Percentiles rank a stretch among this genome's conserved stretches.
phyloP scores from a whole-genome alignment of 2,329 filamentous ascomycete genomes.

The Epichloe sp. region DNA sequence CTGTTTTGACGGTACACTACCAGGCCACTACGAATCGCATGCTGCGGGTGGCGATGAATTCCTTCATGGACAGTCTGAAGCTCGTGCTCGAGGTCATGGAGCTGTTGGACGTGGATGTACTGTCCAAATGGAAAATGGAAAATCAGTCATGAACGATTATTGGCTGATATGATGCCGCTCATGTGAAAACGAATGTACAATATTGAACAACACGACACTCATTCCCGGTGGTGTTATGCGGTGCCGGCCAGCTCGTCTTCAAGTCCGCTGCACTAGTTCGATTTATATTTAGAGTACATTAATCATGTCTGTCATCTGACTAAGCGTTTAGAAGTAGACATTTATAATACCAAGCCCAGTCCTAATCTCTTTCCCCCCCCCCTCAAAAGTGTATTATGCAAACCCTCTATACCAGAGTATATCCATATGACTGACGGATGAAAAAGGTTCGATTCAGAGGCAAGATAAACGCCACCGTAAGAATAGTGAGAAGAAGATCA shows the following conservation, averaged over 20 bases:
- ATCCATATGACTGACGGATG: background rate
- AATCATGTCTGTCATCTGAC: slow-evolving; percentile 1
- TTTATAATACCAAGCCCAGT: background rate
- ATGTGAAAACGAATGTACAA: background rate
- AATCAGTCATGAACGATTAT: slow-evolving; percentile 1
- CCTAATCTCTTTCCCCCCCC: background rate
- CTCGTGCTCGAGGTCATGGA: slow-evolving; percentile 83
- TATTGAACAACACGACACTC: too few relatives aligned
- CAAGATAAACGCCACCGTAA: background rate
- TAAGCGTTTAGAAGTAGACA: background rate
- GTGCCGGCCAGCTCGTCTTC: background rate
- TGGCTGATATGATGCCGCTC: background rate
- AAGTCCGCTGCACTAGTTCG: background rate
- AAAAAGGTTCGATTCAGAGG: background rate
- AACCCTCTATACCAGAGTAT: background rate
- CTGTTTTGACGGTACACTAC: slow-evolving; percentile 61
- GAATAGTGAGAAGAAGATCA: background rate
- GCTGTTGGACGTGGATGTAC: slow-evolving; percentile 73
- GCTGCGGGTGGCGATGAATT: slow-evolving; percentile 90
- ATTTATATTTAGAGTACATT: background rate
- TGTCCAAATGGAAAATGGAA: slow-evolving; percentile 27
- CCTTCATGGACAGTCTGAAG: slow-evolving; percentile 82
- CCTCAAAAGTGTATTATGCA: background rate
- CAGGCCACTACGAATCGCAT: slow-evolving; percentile 87
- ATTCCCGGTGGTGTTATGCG: too few relatives aligned